Percentiles rank a stretch among this genome's conserved stretches.
Conservation (phyloP, 2,329 filamentous ascomycete species). For the Xylaria arbuscula region DNA sequence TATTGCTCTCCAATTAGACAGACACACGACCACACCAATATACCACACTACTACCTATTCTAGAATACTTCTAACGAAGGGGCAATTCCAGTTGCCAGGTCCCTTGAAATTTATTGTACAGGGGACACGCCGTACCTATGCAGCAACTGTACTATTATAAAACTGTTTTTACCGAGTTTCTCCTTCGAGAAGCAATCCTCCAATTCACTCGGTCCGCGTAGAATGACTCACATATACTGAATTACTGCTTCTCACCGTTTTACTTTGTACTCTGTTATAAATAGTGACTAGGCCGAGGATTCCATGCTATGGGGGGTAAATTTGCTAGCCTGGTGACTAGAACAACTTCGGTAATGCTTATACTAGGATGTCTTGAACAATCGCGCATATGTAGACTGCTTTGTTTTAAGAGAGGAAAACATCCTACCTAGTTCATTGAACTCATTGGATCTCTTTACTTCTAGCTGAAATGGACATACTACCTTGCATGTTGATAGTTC, state of each 20-base stretch:
- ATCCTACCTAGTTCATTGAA: not conserved
- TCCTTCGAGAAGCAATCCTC: constrained; percentile 3
- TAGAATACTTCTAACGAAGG: constrained; percentile 22
- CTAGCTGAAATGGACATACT: not conserved
- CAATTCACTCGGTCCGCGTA: not conserved
- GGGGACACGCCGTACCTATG: not conserved
- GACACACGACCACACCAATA: not conserved
- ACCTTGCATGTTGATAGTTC: not conserved
- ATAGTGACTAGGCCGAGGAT: not conserved
- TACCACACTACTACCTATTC: constrained; percentile 2
- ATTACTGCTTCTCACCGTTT: not conserved
- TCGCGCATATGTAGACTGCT: not conserved
- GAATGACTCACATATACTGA: constrained; percentile 4
- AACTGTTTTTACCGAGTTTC: constrained; percentile 7
- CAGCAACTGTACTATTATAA: not conserved
- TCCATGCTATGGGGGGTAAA: not conserved
- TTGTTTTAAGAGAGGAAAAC: not conserved
- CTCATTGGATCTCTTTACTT: not conserved
- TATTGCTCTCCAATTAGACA: constrained; percentile 18
- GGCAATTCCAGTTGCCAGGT: constrained; percentile 7
- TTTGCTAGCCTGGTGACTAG: not conserved
- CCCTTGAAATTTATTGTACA: constrained; percentile 2
- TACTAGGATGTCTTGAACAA: not conserved
- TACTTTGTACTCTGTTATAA: not conserved
- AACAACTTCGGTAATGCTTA: not conserved